A percentile compares a stretch with the other conserved stretches of the same genome.
Evolutionary conservation across 805 yeast genomes (phyloP).

Genomic region (Barnettozyma wickerhamii): DNA sequence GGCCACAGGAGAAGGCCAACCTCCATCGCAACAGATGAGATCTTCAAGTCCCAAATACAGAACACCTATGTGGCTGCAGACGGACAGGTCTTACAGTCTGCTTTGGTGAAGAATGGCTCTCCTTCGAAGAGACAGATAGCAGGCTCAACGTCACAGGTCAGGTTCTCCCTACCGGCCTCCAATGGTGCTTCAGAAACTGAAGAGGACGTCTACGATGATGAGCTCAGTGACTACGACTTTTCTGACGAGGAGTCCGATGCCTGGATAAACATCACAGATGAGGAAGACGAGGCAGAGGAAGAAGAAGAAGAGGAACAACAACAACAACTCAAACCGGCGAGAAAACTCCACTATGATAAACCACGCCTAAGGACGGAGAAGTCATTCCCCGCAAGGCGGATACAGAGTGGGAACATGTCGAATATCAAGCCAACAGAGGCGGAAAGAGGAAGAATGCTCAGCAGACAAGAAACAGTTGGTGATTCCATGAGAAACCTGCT

Average conservation of each 20-base stretch:
- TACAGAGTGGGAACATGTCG: background rate
- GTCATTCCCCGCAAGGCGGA: background rate
- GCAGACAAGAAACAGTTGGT: constrained; percentile 10
- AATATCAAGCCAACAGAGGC: background rate
- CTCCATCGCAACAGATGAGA: constrained; percentile 21
- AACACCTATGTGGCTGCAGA: constrained; percentile 24
- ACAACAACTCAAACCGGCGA: constrained; percentile 11
- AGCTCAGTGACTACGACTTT: background rate
- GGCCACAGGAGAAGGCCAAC: constrained; percentile 26
- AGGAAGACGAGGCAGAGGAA: constrained; percentile 15
- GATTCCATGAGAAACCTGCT: constrained; percentile 21
- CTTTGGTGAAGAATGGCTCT: constrained; percentile 26
- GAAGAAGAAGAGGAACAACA: too few relatives aligned
- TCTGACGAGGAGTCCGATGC: background rate
- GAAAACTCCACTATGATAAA: constrained; percentile 3
- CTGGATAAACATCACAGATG: constrained; percentile 7
- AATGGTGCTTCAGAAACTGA: background rate
- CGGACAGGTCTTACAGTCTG: constrained; percentile 25
- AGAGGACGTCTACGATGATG: background rate
- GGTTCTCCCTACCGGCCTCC: constrained; percentile 22
- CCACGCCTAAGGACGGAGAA: constrained; percentile 3
- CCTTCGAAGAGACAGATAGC: constrained; percentile 24
- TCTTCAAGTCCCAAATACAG: constrained; percentile 5
- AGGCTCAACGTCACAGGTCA: constrained; percentile 26
- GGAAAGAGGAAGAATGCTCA: constrained; percentile 6